These are phyloP conservation scores for Pleurotus platypus DNA, from an alignment of 768 basidiomycete genomes.

Conservation along the genomic window DNA sequence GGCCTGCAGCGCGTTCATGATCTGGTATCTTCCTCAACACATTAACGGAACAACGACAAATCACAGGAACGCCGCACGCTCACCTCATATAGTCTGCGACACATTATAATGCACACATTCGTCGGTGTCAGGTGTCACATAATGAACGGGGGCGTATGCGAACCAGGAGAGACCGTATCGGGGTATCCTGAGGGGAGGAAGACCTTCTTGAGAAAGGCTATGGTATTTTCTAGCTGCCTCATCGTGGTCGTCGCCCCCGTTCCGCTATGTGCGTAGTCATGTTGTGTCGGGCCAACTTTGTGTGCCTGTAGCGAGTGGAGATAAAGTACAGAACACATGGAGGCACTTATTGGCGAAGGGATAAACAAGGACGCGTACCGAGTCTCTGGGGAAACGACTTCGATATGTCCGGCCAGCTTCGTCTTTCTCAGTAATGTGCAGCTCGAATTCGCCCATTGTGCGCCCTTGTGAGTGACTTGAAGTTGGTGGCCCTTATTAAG, in stretches of 20 bases:
- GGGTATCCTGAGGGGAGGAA: constrained; percentile 67
- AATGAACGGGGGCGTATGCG: neutral
- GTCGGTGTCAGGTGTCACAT: too few relatives aligned
- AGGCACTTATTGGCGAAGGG: neutral
- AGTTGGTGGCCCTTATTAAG: too few relatives aligned
- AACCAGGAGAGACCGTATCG: constrained; percentile 57
- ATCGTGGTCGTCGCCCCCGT: too few relatives aligned
- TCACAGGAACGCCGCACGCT: constrained; percentile 13
- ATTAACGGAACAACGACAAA: neutral
- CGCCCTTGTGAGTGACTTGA: too few relatives aligned
- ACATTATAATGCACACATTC: too few relatives aligned
- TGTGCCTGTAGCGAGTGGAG: neutral
- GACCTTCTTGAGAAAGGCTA: constrained; percentile 36
- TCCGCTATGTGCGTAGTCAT: neutral
- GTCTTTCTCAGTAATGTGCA: constrained; percentile 15
- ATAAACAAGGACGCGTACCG: constrained; percentile 9
- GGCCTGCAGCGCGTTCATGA: constrained; percentile 63
- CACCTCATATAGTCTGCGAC: constrained; percentile 52
- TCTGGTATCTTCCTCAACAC: constrained; percentile 49
- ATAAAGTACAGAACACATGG: neutral
- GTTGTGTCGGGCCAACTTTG: neutral
- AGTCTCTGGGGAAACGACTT: constrained; percentile 7
- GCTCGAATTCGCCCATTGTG: neutral
- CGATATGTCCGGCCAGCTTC: constrained; percentile 15
- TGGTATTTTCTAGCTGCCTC: neutral